Evolutionary conservation across 345 rosid species (phyloP).

Genomic region (Acer negundo): DNA sequence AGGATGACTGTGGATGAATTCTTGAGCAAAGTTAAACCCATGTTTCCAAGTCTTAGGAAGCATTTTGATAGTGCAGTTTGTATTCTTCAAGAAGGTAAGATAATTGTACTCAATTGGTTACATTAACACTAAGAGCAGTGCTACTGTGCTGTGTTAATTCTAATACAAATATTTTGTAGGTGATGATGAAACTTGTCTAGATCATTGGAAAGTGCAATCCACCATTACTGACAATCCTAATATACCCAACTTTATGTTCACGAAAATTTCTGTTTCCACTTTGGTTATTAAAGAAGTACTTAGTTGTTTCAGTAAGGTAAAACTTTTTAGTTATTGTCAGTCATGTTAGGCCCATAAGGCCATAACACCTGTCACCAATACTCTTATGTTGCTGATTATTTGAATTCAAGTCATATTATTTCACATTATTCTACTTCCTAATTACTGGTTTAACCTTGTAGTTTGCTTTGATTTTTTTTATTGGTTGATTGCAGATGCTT

Average conservation of each 20-base stretch:
- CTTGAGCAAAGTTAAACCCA: constrained; percentile 42
- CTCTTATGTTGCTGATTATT: neutral
- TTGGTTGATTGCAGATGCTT: constrained; percentile 44
- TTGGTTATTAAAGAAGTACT: constrained; percentile 66
- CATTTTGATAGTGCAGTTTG: constrained; percentile 55
- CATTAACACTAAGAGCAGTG: constrained; percentile 6
- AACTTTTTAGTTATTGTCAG: constrained; percentile 15
- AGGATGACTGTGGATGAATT: constrained; percentile 47
- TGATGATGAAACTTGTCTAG: constrained; percentile 53
- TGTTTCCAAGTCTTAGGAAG: constrained; percentile 56
- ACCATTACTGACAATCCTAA: constrained; percentile 59
- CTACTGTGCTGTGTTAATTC: constrained; percentile 20
- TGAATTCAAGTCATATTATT: neutral
- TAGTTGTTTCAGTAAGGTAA: constrained; percentile 67
- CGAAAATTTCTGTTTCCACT: constrained; percentile 51
- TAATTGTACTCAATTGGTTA: constrained; percentile 20
- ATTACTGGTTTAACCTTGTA: neutral
- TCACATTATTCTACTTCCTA: constrained; percentile 1
- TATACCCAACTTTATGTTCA: constrained; percentile 38
- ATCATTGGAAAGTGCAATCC: constrained; percentile 64
- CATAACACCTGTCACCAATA: neutral
- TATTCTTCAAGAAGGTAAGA: constrained; percentile 61
- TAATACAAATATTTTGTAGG: constrained; percentile 41
- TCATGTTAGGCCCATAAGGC: neutral
- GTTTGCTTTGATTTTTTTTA: neutral